phyloP scores from a whole-genome alignment of 179 eudicot genomes.

The Pouteria campechiana region DNA sequence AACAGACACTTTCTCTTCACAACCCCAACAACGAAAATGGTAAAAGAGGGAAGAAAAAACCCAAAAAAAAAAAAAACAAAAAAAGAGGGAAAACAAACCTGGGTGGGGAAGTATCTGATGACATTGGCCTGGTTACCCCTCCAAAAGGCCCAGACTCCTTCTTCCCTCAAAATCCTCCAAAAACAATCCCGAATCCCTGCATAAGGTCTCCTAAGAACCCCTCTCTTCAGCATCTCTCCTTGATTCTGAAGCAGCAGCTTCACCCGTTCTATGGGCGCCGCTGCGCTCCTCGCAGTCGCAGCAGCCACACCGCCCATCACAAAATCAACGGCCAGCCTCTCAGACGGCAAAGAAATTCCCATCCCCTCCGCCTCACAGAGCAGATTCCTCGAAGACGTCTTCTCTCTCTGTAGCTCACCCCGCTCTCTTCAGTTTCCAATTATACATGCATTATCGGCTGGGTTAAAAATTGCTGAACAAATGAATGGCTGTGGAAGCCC shows the following conservation, averaged over 20 bases:
- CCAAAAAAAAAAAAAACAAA: too few species aligned
- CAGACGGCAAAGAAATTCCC: constrained; percentile 26
- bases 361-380: constrained; percentile 3
- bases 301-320: constrained; percentile 80
- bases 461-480: too few species aligned
- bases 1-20: too few species aligned
- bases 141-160: constrained; percentile 74
- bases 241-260: constrained; percentile 87
- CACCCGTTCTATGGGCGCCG: constrained; percentile 86
- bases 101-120: constrained; percentile 89
- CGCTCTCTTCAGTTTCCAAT: too few species aligned
- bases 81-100: constrained; percentile 31
- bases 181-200: constrained; percentile 58
- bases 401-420: too few species aligned
- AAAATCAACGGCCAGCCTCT: constrained; percentile 61
- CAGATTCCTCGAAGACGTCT: not conserved
- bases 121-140: constrained; percentile 96
- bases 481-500: too few species aligned
- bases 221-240: constrained; percentile 68
- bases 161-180: constrained; percentile 56
- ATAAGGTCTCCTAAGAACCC: constrained; percentile 60
- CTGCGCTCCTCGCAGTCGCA: constrained; percentile 54
- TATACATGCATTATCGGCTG: too few species aligned
- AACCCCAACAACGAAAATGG: not conserved
- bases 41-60: too few species aligned